Evolutionary conservation across 768 basidiomycete species (phyloP), one percentile per base, ranked within the genome.

Genomic region (Lanmaoa pseudosensibilis): DNA sequence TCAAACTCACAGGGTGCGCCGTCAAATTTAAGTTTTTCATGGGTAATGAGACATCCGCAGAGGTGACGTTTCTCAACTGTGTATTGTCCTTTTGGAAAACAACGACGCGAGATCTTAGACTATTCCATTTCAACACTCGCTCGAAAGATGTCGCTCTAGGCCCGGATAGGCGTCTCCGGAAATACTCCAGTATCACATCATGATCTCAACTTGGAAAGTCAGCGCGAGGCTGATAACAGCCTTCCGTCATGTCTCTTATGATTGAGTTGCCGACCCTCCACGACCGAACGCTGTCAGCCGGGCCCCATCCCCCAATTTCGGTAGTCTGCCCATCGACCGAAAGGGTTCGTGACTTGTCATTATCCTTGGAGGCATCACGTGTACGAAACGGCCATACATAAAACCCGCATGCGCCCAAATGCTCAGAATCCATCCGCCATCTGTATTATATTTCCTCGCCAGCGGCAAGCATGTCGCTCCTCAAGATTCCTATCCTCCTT

Each of bases 401-500:
- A 65, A 58, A 30, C 13, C 27, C n/a, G 4, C 39, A 7, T 18
- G 6, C 6, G 7, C 18, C 12, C 21, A n/a, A 33, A n/a, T 36
- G 32, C 33, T 44, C 11, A 8, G n/a, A 39, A 16, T 39, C 38
- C 36, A 50, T 39, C 46, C 12, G 30, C 30, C n/a, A 15, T 40
- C 44, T 39, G 34, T 44, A 46, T 33, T 19, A 23, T 37, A 53
- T 25, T 1, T 40, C 55, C 40, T 30, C 21, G 32, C 27, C 21
- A 0, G 15, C 38, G 15, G n/a, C 8, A 30, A 44, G 25, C 46
- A 72, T 72, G 68, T 52, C 56, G 2, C 36, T 65, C 25, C 37
- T 55, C 46, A 69, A 70, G 44, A 19, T 54, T 18, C 32, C 58
- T 16, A 58, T 72, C 16, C 70, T 69, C 39, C 38, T 68, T 16